Conservation (phyloP, 148 eudicot genomes). For the Diospyros lotus region DNA sequence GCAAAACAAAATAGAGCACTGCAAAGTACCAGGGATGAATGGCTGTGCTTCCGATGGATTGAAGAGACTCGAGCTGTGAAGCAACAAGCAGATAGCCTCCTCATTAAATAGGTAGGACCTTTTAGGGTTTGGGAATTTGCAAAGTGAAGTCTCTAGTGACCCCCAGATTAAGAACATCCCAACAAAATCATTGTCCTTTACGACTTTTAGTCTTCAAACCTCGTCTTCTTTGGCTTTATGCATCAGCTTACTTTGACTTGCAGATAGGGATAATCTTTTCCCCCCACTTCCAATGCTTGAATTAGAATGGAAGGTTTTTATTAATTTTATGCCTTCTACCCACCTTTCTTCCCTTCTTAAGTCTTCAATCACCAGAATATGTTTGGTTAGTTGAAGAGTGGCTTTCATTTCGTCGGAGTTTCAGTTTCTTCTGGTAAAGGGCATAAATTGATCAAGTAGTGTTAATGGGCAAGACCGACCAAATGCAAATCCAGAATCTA, state of each 20-base stretch:
- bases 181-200: constrained; percentile 13
- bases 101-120: constrained; percentile 27
- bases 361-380: no score
- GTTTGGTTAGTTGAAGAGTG: no score
- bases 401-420: no score
- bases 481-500: no score
- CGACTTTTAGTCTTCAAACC: neutral
- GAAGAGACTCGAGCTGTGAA: constrained; percentile 30
- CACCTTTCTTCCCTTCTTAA: no score
- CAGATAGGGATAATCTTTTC: constrained; percentile 12
- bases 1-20: neutral
- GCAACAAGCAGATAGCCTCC: constrained; percentile 19
- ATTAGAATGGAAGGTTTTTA: constrained; percentile 9
- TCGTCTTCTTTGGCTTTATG: neutral
- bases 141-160: constrained; percentile 26
- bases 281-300: constrained; percentile 12
- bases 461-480: no score
- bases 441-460: no score
- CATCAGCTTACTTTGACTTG: constrained; percentile 21
- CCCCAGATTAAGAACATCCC: neutral
- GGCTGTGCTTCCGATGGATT: constrained; percentile 14
- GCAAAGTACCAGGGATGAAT: constrained; percentile 14
- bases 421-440: no score
- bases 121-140: constrained; percentile 7
- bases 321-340: neutral